Conservation (phyloP, 2,329 filamentous ascomycete genomes). For the Colletotrichum falcatum region DNA sequence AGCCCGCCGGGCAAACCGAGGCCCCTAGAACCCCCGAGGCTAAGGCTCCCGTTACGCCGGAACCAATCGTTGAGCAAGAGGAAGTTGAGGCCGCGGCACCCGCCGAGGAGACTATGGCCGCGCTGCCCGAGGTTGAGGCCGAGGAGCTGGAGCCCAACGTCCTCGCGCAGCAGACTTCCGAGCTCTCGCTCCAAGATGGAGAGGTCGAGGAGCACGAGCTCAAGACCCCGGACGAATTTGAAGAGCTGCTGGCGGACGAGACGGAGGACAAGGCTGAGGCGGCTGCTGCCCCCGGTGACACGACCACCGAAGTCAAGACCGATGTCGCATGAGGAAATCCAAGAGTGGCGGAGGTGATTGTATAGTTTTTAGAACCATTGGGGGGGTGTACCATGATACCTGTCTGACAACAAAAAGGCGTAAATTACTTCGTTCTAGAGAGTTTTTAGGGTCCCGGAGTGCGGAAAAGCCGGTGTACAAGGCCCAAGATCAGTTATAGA, state of each 20-base stretch:
- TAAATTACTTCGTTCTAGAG: constrained; percentile 37
- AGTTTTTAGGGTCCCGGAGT: constrained; percentile 33
- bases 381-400: constrained; percentile 41
- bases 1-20: constrained; percentile 41
- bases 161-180: constrained; percentile 15
- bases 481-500: constrained; percentile 34
- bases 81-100: constrained; percentile 16
- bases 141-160: constrained; percentile 22
- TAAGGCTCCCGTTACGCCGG: constrained; percentile 27
- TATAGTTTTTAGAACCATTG: constrained; percentile 39
- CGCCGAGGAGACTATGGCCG: constrained; percentile 36
- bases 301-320: constrained; percentile 25
- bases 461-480: constrained; percentile 31
- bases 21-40: constrained; percentile 18
- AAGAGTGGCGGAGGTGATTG: constrained; percentile 18
- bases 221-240: constrained; percentile 39
- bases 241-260: constrained; percentile 30
- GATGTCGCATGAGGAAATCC: constrained; percentile 22
- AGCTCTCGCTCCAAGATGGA: constrained; percentile 25
- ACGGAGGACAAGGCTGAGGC: constrained; percentile 21
- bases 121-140: constrained; percentile 11
- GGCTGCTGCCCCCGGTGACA: not conserved
- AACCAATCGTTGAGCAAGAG: constrained; percentile 31
- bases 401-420: constrained; percentile 40
- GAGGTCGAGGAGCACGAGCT: constrained; percentile 30